Evolutionary conservation across 257 asterid genomes (phyloP).

Genomic region (Haberlea rhodopensis): DNA sequence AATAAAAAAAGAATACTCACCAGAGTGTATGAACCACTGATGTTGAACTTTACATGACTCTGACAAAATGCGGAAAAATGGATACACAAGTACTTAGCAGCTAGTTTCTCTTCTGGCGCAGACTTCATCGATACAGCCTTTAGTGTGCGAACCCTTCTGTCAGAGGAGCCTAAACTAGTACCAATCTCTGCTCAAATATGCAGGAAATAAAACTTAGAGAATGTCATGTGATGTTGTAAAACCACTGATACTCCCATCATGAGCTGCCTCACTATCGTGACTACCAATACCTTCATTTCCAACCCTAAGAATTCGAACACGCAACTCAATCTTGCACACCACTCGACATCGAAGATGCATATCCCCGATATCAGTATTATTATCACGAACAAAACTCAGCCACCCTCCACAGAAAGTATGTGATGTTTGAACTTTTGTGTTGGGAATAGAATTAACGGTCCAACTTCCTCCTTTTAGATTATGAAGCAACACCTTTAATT

Average conservation of each 20-base stretch:
- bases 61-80: conserved; percentile 75
- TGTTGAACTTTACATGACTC: conserved; percentile 84
- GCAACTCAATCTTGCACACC: conserved; percentile 62
- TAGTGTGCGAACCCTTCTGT: conserved; percentile 59
- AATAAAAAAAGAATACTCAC: conserved; percentile 43
- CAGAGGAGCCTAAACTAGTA: conserved; percentile 43
- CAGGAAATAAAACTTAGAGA: too few species aligned
- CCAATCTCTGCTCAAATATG: conserved; percentile 46
- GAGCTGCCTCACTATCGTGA: conserved; percentile 41
- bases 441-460: conserved; percentile 86
- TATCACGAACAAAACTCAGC: too few species aligned
- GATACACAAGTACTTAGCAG: conserved; percentile 73
- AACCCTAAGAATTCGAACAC: conserved; percentile 67
- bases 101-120: conserved; percentile 88
- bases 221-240: conserved; percentile 31
- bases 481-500: too few species aligned
- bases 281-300: conserved; percentile 52
- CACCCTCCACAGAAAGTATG: too few species aligned
- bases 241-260: conserved; percentile 35
- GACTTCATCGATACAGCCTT: conserved; percentile 85
- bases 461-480: too few species aligned
- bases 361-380: conserved; percentile 66
- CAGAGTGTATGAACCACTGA: conserved; percentile 88
- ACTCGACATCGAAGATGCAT: conserved; percentile 85
- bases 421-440: conserved; percentile 78